A percentile compares a stretch with the other conserved stretches of the same genome.
These are phyloP conservation scores for Naganishia friedmannii DNA, from an alignment of 768 basidiomycete genomes.

Conservation along the genomic window DNA sequence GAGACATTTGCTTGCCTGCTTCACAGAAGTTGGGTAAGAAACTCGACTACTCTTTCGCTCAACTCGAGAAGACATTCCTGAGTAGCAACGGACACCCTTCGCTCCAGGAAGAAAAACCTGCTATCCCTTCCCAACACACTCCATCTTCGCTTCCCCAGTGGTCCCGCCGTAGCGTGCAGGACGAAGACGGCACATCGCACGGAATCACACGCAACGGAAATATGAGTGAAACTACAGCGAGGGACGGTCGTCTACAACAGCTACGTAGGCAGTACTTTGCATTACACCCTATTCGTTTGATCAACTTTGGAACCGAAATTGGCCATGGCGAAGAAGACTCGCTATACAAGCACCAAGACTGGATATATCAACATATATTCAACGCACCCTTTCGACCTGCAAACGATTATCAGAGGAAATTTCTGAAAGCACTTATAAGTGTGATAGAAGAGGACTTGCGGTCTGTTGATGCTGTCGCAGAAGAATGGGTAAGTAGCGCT, in stretches of 20 bases:
- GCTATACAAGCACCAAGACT: constrained; percentile 22
- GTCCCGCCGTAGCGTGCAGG: background rate
- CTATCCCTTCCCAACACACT: too few relatives aligned
- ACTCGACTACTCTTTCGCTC: too few relatives aligned
- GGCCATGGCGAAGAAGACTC: background rate
- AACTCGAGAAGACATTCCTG: too few relatives aligned
- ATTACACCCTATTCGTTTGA: constrained; percentile 28
- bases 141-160: too few relatives aligned
- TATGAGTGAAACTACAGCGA: background rate
- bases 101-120: too few relatives aligned
- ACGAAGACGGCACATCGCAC: background rate
- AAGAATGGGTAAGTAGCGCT: constrained; percentile 26
- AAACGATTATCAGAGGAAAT: constrained; percentile 27
- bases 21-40: too few relatives aligned
- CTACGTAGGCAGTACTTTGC: constrained; percentile 29
- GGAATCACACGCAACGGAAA: background rate
- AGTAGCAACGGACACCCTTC: too few relatives aligned
- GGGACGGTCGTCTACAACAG: background rate
- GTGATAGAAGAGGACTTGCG: constrained; percentile 25
- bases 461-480: constrained; percentile 9
- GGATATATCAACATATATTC: constrained; percentile 12
- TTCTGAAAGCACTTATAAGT: constrained; percentile 25
- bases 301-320: background rate
- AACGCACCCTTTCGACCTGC: constrained; percentile 21
- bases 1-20: too few relatives aligned